Conservation (phyloP, 331 rosid species). For the Telfairia occidentalis region DNA sequence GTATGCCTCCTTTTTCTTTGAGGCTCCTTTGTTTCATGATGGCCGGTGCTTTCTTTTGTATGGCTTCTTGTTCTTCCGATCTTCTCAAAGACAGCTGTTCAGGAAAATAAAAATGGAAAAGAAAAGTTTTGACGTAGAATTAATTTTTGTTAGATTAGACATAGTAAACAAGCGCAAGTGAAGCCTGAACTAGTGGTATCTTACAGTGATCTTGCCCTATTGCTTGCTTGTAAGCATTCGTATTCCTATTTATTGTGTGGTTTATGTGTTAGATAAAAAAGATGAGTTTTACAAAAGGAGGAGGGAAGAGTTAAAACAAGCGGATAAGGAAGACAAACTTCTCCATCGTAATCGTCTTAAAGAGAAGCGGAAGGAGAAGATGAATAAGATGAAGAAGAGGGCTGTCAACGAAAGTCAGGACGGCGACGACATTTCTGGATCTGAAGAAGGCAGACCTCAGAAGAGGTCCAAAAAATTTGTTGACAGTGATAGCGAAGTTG, state of each 20-base stretch:
- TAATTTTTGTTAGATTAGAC: not conserved
- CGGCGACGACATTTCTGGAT: slow-evolving; percentile 27
- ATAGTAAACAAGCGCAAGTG: not conserved
- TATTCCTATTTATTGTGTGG: not conserved
- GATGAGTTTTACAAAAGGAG: slow-evolving; percentile 52
- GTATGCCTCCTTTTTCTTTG: slow-evolving; percentile 21
- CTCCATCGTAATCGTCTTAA: slow-evolving; percentile 48
- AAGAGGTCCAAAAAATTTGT: slow-evolving; percentile 48
- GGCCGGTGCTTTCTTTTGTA: not conserved
- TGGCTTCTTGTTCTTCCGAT: not conserved
- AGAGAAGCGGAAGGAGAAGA: slow-evolving; percentile 56
- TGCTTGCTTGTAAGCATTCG: not conserved
- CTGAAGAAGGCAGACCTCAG: slow-evolving; percentile 18
- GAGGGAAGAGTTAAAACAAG: slow-evolving; percentile 60
- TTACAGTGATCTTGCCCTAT: not conserved
- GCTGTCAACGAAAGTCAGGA: slow-evolving; percentile 26
- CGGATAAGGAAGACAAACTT: slow-evolving; percentile 70
- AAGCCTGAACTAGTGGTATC: not conserved
- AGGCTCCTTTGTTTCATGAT: not conserved
- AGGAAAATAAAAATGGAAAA: not conserved
- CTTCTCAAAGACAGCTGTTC: not conserved
- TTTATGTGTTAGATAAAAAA: slow-evolving; percentile 40
- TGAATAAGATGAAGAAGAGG: slow-evolving; percentile 67
- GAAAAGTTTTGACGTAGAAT: not conserved
- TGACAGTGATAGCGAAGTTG: slow-evolving; percentile 49